phyloP scores from a whole-genome alignment of 2,329 filamentous ascomycete genomes.

The Aureobasidium sp. region DNA sequence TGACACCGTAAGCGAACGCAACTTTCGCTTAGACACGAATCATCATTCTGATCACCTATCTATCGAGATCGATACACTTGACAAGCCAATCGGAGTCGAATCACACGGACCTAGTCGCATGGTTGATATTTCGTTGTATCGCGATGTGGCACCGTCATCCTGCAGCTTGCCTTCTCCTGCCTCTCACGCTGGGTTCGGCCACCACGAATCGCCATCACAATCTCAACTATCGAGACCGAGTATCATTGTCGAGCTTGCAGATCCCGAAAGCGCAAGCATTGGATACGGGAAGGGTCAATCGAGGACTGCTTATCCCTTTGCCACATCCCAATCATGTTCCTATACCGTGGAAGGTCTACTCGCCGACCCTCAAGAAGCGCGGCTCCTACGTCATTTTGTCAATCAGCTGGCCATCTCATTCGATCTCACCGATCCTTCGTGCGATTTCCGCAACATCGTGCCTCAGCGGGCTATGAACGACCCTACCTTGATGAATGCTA shows the following conservation, averaged over 20 bases:
- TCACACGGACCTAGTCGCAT: background rate
- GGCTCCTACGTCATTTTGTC: background rate
- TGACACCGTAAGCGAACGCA: background rate
- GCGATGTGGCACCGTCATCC: background rate
- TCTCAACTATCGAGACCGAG: background rate
- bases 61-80: background rate
- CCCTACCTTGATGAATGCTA: constrained; percentile 48
- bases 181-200: background rate
- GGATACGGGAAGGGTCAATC: background rate
- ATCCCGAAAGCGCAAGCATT: background rate
- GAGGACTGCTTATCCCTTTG: background rate
- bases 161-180: background rate
- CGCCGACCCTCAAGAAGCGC: background rate
- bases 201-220: background rate
- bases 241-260: background rate
- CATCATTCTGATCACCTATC: background rate
- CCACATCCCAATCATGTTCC: background rate
- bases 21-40: background rate
- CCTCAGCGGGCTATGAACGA: constrained; percentile 45
- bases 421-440: constrained; percentile 20
- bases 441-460: constrained; percentile 47
- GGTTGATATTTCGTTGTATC: background rate
- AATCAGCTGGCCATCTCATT: background rate
- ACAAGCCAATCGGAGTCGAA: background rate
- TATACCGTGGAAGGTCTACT: background rate